Evolutionary conservation across 495 filamentous ascomycete genomes (phyloP).

Genomic region (Beverwykella pulmonaria): DNA sequence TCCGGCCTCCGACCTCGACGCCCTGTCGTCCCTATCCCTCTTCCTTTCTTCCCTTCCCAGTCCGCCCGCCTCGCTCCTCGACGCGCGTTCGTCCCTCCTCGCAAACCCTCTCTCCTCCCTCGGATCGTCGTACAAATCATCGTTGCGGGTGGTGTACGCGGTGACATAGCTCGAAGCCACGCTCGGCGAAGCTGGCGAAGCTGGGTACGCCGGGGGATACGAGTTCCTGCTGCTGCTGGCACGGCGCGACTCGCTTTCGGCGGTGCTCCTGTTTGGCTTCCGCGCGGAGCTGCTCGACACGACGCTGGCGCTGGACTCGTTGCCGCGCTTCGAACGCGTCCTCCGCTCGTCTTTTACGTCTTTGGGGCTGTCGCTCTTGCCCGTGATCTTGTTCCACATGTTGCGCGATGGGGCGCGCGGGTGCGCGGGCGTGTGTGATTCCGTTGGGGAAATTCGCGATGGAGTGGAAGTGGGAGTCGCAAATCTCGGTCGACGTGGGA

Average conservation of each 20-base stretch:
- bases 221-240: conserved; percentile 46
- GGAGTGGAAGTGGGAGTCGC: conserved; percentile 11
- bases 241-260: conserved; percentile 58
- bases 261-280: conserved; percentile 52
- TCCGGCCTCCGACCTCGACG: neutral
- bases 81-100: conserved; percentile 27
- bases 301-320: conserved; percentile 39
- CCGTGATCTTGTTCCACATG: conserved; percentile 50
- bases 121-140: conserved; percentile 29
- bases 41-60: conserved; percentile 20
- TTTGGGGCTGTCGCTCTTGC: conserved; percentile 44
- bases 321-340: conserved; percentile 34
- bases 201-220: conserved; percentile 36
- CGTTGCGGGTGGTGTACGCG: conserved; percentile 39
- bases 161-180: conserved; percentile 60
- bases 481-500: conserved; percentile 15
- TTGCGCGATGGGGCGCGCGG: neutral
- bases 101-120: conserved; percentile 10
- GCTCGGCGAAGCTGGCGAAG: conserved; percentile 46
- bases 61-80: conserved; percentile 25
- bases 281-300: conserved; percentile 48
- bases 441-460: neutral
- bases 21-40: conserved; percentile 34
- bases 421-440: neutral
- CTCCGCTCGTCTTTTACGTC: conserved; percentile 10